phyloP scores from a whole-genome alignment of 2,329 filamentous ascomycete species.

The Boeremia exigua region DNA sequence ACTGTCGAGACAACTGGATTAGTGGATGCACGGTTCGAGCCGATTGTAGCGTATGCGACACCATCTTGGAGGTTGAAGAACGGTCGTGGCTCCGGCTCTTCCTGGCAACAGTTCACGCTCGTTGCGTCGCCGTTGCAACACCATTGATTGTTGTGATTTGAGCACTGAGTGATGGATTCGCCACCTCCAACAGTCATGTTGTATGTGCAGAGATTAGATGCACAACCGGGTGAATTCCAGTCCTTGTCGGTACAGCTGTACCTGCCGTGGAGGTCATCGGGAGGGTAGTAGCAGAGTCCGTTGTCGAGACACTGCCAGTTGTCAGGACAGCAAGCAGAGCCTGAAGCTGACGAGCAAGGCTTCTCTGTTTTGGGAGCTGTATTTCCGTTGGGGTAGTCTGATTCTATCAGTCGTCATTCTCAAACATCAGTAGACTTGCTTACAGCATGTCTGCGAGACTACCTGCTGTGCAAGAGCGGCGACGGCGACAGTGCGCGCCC shows the following conservation, averaged over 20 bases:
- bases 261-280: constrained; percentile 34
- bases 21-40: constrained; percentile 27
- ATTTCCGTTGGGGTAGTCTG: constrained; percentile 45
- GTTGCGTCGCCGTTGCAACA: constrained; percentile 42
- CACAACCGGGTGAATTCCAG: constrained; percentile 42
- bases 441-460: constrained; percentile 41
- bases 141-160: constrained; percentile 42
- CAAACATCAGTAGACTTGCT: not conserved
- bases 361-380: constrained; percentile 37
- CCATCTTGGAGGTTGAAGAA: constrained; percentile 44
- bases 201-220: constrained; percentile 45
- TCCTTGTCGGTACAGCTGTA: constrained; percentile 47
- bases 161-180: constrained; percentile 43
- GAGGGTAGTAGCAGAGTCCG: constrained; percentile 43
- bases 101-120: constrained; percentile 43
- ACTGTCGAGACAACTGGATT: constrained; percentile 32
- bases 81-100: constrained; percentile 35
- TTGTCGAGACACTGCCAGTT: constrained; percentile 47
- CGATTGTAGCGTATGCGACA: constrained; percentile 41
- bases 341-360: constrained; percentile 41
- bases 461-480: constrained; percentile 25
- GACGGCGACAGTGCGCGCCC: constrained; percentile 28
- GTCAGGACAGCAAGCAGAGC: constrained; percentile 45
- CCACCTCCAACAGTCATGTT: constrained; percentile 32
- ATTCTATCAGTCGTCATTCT: constrained; percentile 15